Evolutionary conservation across 2,329 filamentous ascomycete species (phyloP), one percentile per base, ranked within the genome.

Genomic region (Blastomyces gilchristii): DNA sequence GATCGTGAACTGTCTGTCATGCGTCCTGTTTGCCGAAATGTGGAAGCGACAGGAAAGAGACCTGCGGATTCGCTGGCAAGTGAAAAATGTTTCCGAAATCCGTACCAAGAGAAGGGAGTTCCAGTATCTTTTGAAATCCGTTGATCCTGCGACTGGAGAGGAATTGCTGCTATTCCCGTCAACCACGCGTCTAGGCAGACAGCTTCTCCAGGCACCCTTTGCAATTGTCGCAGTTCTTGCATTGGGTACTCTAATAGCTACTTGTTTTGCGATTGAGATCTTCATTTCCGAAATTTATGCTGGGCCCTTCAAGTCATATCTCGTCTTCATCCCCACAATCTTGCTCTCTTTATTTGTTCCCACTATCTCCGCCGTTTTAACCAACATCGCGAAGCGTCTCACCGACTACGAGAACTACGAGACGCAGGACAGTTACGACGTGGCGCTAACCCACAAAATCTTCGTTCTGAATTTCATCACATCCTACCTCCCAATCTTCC

Each of bases 381-480:
- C 89, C 28, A 82, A 79, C 39, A 83, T 94, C 67, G 94, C 93
- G 4, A 87, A 87, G 18, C 83, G 79, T 41, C 79, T 99, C 50
- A 97, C 89, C 0, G 81, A 91, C 16, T 86, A 86, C 68, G 94
- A 99, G 72, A 99, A 99, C 72, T 96, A 97, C 73, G 89, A 92
- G 69, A 97, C 91, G 0, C 83, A 89, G 63, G 90, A 92, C 67
- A 87, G 87, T 16, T 89, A 96, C 70, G 86, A 96, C 65, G 85
- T 89, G 25, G 89, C 92, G 1, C 84, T 96, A 72, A 90, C 94
- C 0, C 87, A 90, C 64, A 99, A 99, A 79, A 88, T 96, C 43
- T 97, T 99, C 71, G 86, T 97, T 16, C 84, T 97, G 71, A 96
- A 97, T 79, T 96, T 97, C 76, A 93, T 97, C 76, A 96, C 91